Percentiles rank a stretch among this genome's conserved stretches.
phyloP scores from a whole-genome alignment of 2,329 filamentous ascomycete genomes.

The Aspergillaceae sp. region DNA sequence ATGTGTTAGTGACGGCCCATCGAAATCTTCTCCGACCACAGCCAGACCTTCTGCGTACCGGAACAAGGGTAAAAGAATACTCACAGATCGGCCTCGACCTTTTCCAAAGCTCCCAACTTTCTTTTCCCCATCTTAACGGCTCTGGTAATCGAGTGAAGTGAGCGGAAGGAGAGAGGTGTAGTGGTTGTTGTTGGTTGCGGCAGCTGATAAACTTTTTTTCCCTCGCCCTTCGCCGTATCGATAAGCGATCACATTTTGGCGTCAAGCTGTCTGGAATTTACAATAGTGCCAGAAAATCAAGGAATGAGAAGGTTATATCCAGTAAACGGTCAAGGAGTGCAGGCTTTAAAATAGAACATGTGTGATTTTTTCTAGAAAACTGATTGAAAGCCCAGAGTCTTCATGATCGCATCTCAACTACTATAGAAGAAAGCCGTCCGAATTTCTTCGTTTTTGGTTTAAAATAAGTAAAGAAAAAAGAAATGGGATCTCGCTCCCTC shows the following conservation, averaged over 20 bases:
- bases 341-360: no score
- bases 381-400: conserved; percentile 18
- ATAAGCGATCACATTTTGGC: conserved; percentile 19
- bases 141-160: conserved; percentile 34
- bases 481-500: conserved; percentile 25
- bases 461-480: not conserved
- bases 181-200: conserved; percentile 43
- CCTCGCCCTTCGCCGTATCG: conserved; percentile 17
- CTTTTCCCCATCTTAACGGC: conserved; percentile 61
- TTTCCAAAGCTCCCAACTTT: conserved; percentile 86
- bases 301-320: no score
- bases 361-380: no score
- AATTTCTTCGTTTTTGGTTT: conserved; percentile 23
- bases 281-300: no score
- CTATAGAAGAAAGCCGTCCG: conserved; percentile 32
- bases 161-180: conserved; percentile 63
- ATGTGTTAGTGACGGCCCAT: conserved; percentile 14
- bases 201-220: conserved; percentile 19
- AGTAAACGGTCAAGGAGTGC: no score
- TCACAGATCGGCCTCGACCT: conserved; percentile 81
- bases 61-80: conserved; percentile 17
- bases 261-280: no score
- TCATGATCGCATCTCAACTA: conserved; percentile 38
- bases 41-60: not conserved
- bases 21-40: conserved; percentile 4